Conservation (phyloP, 768 basidiomycete species). For the Calvatia gigantea region DNA sequence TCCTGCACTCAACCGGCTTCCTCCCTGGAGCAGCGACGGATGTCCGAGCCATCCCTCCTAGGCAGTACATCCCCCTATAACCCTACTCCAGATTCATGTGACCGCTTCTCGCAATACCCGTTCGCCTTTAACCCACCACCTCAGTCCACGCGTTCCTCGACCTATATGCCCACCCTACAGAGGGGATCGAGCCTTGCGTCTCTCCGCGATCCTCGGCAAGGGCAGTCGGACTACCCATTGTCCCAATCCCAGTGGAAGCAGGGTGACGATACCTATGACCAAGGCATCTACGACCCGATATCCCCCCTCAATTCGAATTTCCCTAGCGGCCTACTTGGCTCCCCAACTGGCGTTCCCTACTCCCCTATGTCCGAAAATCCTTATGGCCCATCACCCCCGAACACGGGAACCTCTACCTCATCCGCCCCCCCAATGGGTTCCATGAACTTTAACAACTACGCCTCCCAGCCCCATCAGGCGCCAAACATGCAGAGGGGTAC, state of each 20-base stretch:
- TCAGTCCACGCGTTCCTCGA: conserved; percentile 29
- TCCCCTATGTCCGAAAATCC: conserved; percentile 44
- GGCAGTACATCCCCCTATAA: conserved; percentile 36
- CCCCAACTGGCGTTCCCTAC: conserved; percentile 38
- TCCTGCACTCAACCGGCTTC: conserved; percentile 25
- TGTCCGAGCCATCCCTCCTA: conserved; percentile 63
- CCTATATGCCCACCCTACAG: conserved; percentile 41
- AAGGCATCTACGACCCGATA: conserved; percentile 42
- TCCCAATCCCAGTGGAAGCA: conserved; percentile 36
- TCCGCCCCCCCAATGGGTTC: conserved; percentile 38
- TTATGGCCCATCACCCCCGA: conserved; percentile 61
- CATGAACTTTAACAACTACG: conserved; percentile 18
- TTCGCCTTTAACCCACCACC: conserved; percentile 34
- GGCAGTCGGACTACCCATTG: conserved; percentile 33
- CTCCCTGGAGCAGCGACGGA: conserved; percentile 57
- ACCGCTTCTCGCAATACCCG: conserved; percentile 31
- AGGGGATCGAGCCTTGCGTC: conserved; percentile 44
- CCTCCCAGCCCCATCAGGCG: conserved; percentile 26
- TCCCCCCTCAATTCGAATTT: conserved; percentile 57
- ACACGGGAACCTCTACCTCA: conserved; percentile 54
- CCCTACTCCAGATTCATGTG: conserved; percentile 26
- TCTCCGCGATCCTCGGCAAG: conserved; percentile 37
- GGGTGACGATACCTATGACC: conserved; percentile 29
- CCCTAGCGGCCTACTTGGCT: conserved; percentile 34
- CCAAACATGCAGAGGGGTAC: conserved; percentile 27